These are phyloP conservation scores for Erythrophleum fordii DNA, from an alignment of 306 rosid species.

Conservation along the genomic window DNA sequence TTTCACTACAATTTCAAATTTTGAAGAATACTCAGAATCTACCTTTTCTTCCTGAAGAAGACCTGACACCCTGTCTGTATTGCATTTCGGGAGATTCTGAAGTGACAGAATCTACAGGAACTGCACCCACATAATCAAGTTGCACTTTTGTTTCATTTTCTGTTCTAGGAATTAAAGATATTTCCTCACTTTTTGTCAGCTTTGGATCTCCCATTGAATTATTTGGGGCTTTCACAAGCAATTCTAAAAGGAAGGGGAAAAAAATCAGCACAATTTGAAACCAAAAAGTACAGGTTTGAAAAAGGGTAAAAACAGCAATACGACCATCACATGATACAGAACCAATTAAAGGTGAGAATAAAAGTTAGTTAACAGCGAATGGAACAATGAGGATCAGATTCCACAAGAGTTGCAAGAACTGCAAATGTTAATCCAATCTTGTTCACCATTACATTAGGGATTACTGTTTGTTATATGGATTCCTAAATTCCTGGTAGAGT, in stretches of 20 bases:
- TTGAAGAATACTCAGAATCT: not conserved
- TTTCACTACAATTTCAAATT: not conserved
- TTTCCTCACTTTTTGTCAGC: constrained; percentile 32
- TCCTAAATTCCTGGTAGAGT: constrained; percentile 15
- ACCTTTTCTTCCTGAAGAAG: constrained; percentile 33
- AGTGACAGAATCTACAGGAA: constrained; percentile 25
- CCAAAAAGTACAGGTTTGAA: not conserved
- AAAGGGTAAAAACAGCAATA: not conserved
- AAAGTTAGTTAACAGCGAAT: not conserved
- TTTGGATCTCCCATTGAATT: constrained; percentile 28
- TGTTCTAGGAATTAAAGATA: not conserved
- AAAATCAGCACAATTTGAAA: not conserved
- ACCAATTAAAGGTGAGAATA: not conserved
- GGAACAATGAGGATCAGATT: not conserved
- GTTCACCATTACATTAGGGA: constrained; percentile 11
- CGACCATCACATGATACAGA: not conserved
- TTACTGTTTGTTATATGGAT: constrained; percentile 6
- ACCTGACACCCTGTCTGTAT: not conserved
- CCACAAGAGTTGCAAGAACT: constrained; percentile 20
- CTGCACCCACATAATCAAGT: constrained; percentile 13
- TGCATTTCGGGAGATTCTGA: constrained; percentile 22
- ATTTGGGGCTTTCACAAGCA: constrained; percentile 18
- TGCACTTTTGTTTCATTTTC: constrained; percentile 20
- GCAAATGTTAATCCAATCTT: constrained; percentile 18
- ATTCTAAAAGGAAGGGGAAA: constrained; percentile 9